Conservation (phyloP, 2,329 filamentous ascomycete genomes). For the Penicillium hesseltinei region DNA sequence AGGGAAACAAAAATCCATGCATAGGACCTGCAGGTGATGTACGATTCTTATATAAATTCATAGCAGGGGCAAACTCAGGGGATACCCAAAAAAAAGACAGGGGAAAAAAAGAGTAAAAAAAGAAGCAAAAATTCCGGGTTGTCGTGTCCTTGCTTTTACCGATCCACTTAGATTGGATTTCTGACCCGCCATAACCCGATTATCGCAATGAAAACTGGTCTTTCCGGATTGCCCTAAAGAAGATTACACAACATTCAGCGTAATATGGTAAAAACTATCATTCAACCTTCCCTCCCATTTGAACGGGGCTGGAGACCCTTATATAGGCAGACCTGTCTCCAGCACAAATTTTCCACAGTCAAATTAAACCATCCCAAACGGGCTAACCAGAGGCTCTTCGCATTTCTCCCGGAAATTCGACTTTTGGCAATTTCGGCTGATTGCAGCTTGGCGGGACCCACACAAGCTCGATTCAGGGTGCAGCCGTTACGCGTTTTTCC, state of each 20-base stretch:
- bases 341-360: background rate
- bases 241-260: slow-evolving; percentile 8
- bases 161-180: slow-evolving; percentile 23
- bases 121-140: slow-evolving; percentile 8
- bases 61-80: background rate
- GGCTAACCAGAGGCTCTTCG: slow-evolving; percentile 18
- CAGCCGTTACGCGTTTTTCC: slow-evolving; percentile 1
- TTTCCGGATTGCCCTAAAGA: slow-evolving; percentile 18
- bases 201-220: slow-evolving; percentile 7
- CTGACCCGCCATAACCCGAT: slow-evolving; percentile 25
- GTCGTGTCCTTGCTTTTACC: slow-evolving; percentile 20
- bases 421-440: slow-evolving; percentile 21
- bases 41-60: background rate
- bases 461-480: slow-evolving; percentile 24
- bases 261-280: background rate
- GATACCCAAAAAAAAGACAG: background rate
- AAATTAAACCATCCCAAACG: background rate
- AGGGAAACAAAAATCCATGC: slow-evolving; percentile 1
- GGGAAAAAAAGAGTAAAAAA: background rate
- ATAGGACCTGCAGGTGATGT: background rate
- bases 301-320: slow-evolving; percentile 1
- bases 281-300: background rate
- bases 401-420: slow-evolving; percentile 13
- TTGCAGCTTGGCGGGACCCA: slow-evolving; percentile 28
- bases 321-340: background rate